These are phyloP conservation scores for Pouteria glomerata DNA, from an alignment of 148 eudicot species.

Conservation along the genomic window DNA sequence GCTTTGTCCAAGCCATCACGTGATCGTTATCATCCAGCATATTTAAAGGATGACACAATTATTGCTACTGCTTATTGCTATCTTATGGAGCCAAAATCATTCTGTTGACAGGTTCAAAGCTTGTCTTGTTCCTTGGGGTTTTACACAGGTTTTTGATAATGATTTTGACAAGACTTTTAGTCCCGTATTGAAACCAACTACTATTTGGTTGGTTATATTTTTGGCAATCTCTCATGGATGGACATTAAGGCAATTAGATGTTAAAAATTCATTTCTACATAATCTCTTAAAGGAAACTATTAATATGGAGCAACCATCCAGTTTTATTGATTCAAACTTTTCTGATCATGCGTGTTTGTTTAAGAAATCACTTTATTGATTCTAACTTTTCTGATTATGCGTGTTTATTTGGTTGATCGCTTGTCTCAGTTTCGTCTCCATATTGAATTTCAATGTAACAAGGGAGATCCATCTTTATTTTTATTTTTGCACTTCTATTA, in stretches of 20 bases:
- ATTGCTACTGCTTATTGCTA: no score
- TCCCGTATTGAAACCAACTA: background rate
- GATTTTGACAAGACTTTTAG: background rate
- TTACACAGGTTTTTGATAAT: background rate
- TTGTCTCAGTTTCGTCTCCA: background rate
- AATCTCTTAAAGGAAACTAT: background rate
- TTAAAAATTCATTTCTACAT: background rate
- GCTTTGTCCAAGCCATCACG: no score
- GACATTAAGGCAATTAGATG: no score
- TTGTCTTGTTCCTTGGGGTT: no score
- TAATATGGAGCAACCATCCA: background rate
- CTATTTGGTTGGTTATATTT: background rate
- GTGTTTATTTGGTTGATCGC: background rate
- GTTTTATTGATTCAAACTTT: background rate
- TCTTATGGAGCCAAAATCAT: background rate
- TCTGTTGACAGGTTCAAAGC: background rate
- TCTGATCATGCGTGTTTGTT: background rate
- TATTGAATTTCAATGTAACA: background rate
- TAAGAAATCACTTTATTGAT: background rate
- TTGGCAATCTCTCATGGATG: background rate
- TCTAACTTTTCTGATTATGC: no score
- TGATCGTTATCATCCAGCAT: no score
- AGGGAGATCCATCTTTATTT: background rate
- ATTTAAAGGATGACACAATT: no score
- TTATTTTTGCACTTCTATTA: no score